phyloP scores from a whole-genome alignment of 306 rosid genomes.

The Prunus kanzakura region DNA sequence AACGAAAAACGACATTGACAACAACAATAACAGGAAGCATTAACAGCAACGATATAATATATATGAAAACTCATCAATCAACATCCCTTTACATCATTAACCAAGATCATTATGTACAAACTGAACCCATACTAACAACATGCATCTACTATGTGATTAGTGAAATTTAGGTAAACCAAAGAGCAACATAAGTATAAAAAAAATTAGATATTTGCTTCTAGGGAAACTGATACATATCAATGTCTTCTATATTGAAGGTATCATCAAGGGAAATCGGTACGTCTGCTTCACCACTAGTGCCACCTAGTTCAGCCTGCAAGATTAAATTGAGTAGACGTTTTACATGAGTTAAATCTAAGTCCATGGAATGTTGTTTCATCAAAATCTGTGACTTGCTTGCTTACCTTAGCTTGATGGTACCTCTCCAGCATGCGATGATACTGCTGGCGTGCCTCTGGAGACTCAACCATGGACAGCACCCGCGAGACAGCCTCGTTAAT shows the following conservation, averaged over 20 bases:
- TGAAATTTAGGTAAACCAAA: neutral
- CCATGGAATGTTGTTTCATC: neutral
- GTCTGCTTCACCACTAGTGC: conserved; percentile 31
- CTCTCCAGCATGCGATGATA: conserved; percentile 74
- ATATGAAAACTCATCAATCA: neutral
- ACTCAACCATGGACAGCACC: conserved; percentile 78
- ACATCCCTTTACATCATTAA: neutral
- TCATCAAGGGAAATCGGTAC: conserved; percentile 28
- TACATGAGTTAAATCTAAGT: neutral
- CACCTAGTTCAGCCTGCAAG: conserved; percentile 62
- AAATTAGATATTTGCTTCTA: conserved; percentile 22
- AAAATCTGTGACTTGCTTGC: neutral
- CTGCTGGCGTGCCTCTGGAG: conserved; percentile 69
- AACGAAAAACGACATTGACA: neutral
- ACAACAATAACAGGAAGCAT: neutral
- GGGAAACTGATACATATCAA: conserved; percentile 29
- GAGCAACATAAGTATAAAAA: conserved; percentile 9
- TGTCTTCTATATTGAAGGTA: conserved; percentile 35
- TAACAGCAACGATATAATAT: neutral
- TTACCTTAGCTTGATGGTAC: conserved; percentile 76
- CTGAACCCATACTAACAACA: neutral
- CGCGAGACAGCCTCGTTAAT: conserved; percentile 66
- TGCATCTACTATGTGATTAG: neutral
- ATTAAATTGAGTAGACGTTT: neutral
- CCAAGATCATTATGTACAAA: conserved; percentile 1